Base-by-base conservation (phyloP, 2,329 filamentous ascomycete genomes). In the Diaporthe citrichinensis region DNA sequence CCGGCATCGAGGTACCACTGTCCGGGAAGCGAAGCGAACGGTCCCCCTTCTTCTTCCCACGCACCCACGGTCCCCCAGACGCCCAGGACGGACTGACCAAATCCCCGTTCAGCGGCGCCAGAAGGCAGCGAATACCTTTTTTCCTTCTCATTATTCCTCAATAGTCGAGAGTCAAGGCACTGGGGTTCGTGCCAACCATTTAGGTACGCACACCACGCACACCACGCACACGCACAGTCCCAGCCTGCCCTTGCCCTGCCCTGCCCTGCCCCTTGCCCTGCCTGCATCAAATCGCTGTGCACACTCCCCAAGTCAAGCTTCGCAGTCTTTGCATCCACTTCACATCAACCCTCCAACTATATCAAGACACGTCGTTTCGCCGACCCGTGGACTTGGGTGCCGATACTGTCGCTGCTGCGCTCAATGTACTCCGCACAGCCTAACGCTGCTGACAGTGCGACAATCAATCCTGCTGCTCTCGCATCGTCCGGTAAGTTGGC, bases 381-480 rank as follows among this genome's bases (percentile, higher is more conserved):
- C 87, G 85, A 85, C 84, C 84, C 81, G 81, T 82, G 83, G 84
- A 83, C 83, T 82, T 81, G 81, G 80, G 85, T 84, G 25, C 72
- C 67, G 71, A 72, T 61, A 73, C 41, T 73, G 83, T 83, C 83
- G 83, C 85, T 84, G 84, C 82, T 84, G 84, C 82, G 82, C 85
- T 85, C 84, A 69, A 88, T 90, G 88, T 90, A 90, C 88, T 88
- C 90, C 84, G 87, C 89, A 84, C 89, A 91, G 85, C 90, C 92
- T 85, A 93, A 93, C 88, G 91, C 92, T 86, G 93, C 94, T 90
- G 93, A 94, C 84, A 93, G 93, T 88, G 94, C 94, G 84, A 97
- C 95, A 83, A 97, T 98, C 89, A 95, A 97, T 89, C 95, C 95
- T 84, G 94, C 94, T 82, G 94, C 94, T 78, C 90, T 98, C 87